Percentiles rank a stretch among this genome's conserved stretches.
These are phyloP conservation scores for Scorias spongiosa DNA, from an alignment of 2,329 filamentous ascomycete species.

Conservation along the genomic window DNA sequence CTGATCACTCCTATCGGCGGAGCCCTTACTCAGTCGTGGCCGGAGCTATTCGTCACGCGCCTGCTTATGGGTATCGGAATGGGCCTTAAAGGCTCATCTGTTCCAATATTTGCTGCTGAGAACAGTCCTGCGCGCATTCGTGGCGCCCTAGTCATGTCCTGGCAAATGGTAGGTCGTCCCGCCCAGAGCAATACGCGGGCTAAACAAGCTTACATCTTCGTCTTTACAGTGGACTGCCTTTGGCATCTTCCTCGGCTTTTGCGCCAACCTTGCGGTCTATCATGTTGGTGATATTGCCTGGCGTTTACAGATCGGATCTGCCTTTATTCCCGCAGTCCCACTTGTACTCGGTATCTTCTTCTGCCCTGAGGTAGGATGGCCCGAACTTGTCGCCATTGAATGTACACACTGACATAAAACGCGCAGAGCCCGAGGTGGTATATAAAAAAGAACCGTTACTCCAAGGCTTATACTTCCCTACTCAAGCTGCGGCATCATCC, in stretches of 20 bases:
- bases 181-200: background rate
- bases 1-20: conserved; percentile 56
- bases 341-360: conserved; percentile 27
- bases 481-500: conserved; percentile 23
- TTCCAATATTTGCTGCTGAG: conserved; percentile 28
- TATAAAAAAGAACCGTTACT: conserved; percentile 25
- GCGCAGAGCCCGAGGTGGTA: conserved; percentile 15
- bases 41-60: conserved; percentile 51
- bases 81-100: conserved; percentile 28
- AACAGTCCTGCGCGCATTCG: conserved; percentile 36
- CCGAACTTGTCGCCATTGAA: background rate
- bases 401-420: background rate
- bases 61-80: conserved; percentile 49
- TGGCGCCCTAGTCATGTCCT: conserved; percentile 63
- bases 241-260: conserved; percentile 47
- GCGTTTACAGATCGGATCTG: conserved; percentile 32
- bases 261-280: conserved; percentile 22
- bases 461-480: conserved; percentile 25
- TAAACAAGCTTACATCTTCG: conserved; percentile 14
- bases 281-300: conserved; percentile 24
- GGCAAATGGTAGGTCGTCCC: conserved; percentile 41
- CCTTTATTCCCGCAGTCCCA: conserved; percentile 32
- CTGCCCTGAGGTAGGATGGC: conserved; percentile 6
- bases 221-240: conserved; percentile 41
- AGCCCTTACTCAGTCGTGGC: conserved; percentile 47